Evolutionary conservation across 257 asterid genomes (phyloP), one percentile per base, ranked within the genome.

Genomic region (Rubia yunnanensis): DNA sequence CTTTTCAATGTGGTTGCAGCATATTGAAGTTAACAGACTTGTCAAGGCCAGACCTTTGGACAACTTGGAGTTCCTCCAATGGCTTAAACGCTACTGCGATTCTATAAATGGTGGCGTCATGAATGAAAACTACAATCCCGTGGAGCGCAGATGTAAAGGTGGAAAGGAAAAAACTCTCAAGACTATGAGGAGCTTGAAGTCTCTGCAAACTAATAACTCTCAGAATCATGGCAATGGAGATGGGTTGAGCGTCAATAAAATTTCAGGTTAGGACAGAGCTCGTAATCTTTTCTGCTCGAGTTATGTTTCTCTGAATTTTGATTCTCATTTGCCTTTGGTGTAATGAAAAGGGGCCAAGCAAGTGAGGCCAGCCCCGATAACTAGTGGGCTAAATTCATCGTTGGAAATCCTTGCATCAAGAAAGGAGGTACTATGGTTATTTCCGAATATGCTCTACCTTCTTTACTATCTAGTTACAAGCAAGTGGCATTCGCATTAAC

Each of bases 21-120:
- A 92, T 73, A 85, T 92, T 76, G 98, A 92, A 80, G 98, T 92
- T 61, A 87, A 80, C 82, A 85, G 82, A 75, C 92, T 92, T 68
- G 92, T 92, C 44, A 92, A 92, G 72, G 95, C 81, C n/a, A 81
- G 98, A 73, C 87, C 98, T 31, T 71, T 92, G 79, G 98, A 92
- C 82, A 92, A 92, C 81, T 77, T 92, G 86, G 98, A 92, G 83
- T 92, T 92, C 60, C 79, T 92, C 58, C 98, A 92, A 76, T 92
- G 98, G 98, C 79, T 92, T 78, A 92, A 92, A 76, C 95, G 91
- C 63, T 85, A 89, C 57, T 92, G 96, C 66, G 98, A 92, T 79
- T 86, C 95, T 31, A 74, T 92, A 36, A 89, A 84, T 28, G 95
- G 98, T 44, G 98, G 98, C 69, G 77, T 83, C 56, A 84, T 85